These are phyloP conservation scores for Bodo saltans DNA, from an alignment of 78 protist genomes.

Conservation along the genomic window DNA sequence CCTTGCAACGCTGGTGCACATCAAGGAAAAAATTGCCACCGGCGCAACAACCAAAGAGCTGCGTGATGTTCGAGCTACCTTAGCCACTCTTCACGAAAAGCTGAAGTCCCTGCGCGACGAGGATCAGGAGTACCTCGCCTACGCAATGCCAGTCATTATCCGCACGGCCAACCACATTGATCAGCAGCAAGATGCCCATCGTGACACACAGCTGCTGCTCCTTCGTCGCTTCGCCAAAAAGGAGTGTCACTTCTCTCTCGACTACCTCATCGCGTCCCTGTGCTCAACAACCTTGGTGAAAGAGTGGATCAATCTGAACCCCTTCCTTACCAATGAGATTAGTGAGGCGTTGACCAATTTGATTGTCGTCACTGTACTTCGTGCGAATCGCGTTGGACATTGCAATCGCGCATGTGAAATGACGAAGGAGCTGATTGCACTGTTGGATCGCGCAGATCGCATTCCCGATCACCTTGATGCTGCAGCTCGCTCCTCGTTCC, in stretches of 20 bases:
- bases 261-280: constrained; percentile 12
- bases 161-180: not conserved
- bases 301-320: constrained; percentile 23
- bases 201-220: not conserved
- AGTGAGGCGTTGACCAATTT: not conserved
- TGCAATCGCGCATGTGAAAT: not conserved
- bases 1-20: not conserved
- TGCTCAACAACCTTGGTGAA: not conserved
- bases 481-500: not conserved
- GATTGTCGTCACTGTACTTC: not conserved
- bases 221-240: not conserved
- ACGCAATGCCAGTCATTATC: not conserved
- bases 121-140: not conserved
- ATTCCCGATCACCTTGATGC: not conserved
- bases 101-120: not conserved
- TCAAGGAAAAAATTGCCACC: not conserved
- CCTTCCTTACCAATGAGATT: constrained; percentile 22
- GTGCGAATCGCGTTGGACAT: constrained; percentile 6
- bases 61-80: not conserved
- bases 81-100: not conserved
- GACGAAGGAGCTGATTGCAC: not conserved
- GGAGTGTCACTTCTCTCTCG: not conserved
- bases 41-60: not conserved
- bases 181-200: not conserved
- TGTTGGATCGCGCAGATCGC: not conserved